phyloP scores from a whole-genome alignment of 2,329 filamentous ascomycete genomes.

The Rutstroemia sydowiana region DNA sequence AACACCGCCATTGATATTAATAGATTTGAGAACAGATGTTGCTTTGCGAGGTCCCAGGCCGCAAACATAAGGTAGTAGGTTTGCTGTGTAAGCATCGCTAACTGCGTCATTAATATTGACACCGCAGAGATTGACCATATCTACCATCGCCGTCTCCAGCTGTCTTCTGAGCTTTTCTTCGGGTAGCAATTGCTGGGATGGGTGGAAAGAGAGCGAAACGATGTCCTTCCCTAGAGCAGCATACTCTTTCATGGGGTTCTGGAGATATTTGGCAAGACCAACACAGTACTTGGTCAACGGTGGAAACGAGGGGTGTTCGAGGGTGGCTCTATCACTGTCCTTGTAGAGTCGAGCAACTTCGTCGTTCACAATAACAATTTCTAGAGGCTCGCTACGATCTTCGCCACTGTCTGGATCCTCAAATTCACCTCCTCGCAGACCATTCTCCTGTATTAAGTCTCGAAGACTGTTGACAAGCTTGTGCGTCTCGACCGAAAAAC shows the following conservation, averaged over 20 bases:
- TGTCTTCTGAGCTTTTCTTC: slow-evolving; percentile 80
- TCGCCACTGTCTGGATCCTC: slow-evolving; percentile 71
- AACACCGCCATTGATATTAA: slow-evolving; percentile 82
- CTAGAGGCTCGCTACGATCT: slow-evolving; percentile 69
- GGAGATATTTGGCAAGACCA: slow-evolving; percentile 81
- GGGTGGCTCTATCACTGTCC: slow-evolving; percentile 70
- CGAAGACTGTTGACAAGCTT: slow-evolving; percentile 76
- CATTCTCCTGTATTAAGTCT: slow-evolving; percentile 68
- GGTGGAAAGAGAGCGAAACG: slow-evolving; percentile 77
- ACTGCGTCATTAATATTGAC: slow-evolving; percentile 93
- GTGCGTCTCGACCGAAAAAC: slow-evolving; percentile 80
- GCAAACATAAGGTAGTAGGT: slow-evolving; percentile 82
- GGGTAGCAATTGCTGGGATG: slow-evolving; percentile 80
- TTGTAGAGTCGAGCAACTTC: slow-evolving; percentile 96
- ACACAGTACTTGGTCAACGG: slow-evolving; percentile 84
- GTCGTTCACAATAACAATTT: slow-evolving; percentile 89
- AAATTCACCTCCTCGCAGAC: slow-evolving; percentile 73
- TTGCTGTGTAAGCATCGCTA: slow-evolving; percentile 71
- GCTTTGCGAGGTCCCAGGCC: slow-evolving; percentile 91
- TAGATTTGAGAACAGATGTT: slow-evolving; percentile 74
- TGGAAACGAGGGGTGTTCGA: slow-evolving; percentile 74
- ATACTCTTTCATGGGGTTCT: slow-evolving; percentile 95
- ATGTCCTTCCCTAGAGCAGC: slow-evolving; percentile 86
- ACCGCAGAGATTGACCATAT: slow-evolving; percentile 95
- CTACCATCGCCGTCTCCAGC: slow-evolving; percentile 93